phyloP scores from a whole-genome alignment of 2,329 filamentous ascomycete genomes.

The Aspergillus ochraceus region DNA sequence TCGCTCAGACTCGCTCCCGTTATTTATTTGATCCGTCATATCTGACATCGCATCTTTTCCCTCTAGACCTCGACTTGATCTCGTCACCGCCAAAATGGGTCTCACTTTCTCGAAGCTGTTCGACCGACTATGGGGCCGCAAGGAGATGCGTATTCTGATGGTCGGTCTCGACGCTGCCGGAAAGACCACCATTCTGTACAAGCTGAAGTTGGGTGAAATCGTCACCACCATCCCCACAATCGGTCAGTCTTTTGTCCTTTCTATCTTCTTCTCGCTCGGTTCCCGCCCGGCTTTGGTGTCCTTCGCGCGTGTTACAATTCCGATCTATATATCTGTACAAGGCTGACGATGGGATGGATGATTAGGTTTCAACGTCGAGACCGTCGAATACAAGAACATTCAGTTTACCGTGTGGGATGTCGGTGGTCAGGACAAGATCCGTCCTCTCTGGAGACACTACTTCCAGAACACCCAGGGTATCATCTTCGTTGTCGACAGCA shows the following conservation, averaged over 20 bases:
- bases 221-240: conserved; percentile 99
- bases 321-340: background rate
- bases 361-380: conserved; percentile 98
- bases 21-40: conserved; percentile 15
- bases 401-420: conserved; percentile 99
- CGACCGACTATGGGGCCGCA: conserved; percentile 96
- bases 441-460: conserved; percentile 99
- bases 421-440: conserved; percentile 99
- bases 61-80: conserved; percentile 19
- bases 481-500: conserved; percentile 99
- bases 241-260: conserved; percentile 58
- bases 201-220: conserved; percentile 97
- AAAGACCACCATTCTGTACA: conserved; percentile 99
- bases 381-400: conserved; percentile 99
- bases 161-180: conserved; percentile 98
- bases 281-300: background rate
- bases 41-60: conserved; percentile 20
- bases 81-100: conserved; percentile 74
- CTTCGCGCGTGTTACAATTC: background rate
- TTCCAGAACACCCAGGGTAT: conserved; percentile 99
- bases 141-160: conserved; percentile 99
- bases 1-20: background rate
- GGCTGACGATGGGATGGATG: conserved; percentile 13
- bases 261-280: conserved; percentile 2
- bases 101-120: conserved; percentile 96